Evolutionary conservation across 208 protist species (phyloP).

Genomic region (Leishmania turanica): DNA sequence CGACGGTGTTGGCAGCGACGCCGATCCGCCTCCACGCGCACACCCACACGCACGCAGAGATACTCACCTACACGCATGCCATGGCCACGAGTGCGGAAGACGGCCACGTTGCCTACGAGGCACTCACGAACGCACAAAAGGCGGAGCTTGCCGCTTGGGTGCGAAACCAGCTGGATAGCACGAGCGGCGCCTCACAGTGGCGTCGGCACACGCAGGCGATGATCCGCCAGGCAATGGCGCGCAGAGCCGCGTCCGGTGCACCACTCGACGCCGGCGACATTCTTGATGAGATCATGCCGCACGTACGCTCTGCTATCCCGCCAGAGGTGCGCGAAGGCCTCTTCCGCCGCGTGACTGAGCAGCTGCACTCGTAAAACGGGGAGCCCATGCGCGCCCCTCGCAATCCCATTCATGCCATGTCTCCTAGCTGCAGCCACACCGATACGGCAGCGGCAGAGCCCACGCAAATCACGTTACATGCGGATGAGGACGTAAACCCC

Average conservation of each 20-base stretch:
- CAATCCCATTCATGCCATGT: not conserved
- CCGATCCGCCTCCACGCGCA: not conserved
- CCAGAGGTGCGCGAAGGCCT: constrained; percentile 59
- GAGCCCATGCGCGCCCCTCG: not conserved
- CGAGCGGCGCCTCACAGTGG: constrained; percentile 6
- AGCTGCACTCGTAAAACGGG: constrained; percentile 15
- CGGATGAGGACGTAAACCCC: not conserved
- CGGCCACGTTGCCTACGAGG: constrained; percentile 56
- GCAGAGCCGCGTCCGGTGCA: constrained; percentile 46
- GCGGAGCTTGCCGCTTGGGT: constrained; percentile 47
- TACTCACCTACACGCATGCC: not conserved
- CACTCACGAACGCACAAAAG: constrained; percentile 65
- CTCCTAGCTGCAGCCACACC: not conserved
- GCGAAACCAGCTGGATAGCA: not conserved
- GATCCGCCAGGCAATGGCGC: constrained; percentile 36
- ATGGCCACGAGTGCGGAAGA: constrained; percentile 9
- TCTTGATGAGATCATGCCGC: constrained; percentile 60
- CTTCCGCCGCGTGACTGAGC: constrained; percentile 46
- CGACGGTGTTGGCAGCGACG: not conserved
- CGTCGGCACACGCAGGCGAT: constrained; percentile 11
- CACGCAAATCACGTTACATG: not conserved
- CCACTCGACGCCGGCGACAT: constrained; percentile 59
- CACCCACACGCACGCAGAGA: not conserved
- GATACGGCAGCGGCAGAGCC: not conserved
- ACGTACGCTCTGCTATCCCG: constrained; percentile 47